Conservation (phyloP, 768 basidiomycete species). For the Pleurotus pulmonarius region DNA sequence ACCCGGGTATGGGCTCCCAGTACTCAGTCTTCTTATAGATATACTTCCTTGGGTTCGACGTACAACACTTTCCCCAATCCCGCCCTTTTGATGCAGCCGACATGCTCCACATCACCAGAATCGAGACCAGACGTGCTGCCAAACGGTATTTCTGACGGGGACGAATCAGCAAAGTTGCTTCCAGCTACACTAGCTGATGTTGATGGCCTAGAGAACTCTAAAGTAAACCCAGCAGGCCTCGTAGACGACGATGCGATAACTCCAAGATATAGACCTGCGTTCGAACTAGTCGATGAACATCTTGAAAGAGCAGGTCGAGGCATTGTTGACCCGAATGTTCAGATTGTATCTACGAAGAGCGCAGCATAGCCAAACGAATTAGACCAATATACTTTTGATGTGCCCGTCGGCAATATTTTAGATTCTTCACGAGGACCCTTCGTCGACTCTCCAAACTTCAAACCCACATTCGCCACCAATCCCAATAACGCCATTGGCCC, state of each 20-base stretch:
- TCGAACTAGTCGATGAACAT: conserved; percentile 70
- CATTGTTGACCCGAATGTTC: background rate
- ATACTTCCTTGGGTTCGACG: conserved; percentile 94
- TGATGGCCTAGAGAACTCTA: too few relatives aligned
- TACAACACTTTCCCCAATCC: conserved; percentile 95
- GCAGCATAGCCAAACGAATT: too few relatives aligned
- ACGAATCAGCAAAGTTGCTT: background rate
- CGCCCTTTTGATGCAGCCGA: conserved; percentile 48
- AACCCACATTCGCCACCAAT: conserved; percentile 65
- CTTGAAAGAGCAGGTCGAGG: conserved; percentile 71
- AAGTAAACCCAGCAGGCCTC: too few relatives aligned
- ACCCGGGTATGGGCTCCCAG: conserved; percentile 1
- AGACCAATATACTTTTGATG: too few relatives aligned
- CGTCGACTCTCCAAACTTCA: conserved; percentile 58
- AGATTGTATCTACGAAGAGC: background rate
- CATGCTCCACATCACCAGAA: conserved; percentile 9
- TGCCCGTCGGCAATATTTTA: too few relatives aligned
- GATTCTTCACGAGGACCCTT: conserved; percentile 14
- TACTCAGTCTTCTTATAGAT: conserved; percentile 44
- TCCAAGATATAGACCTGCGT: conserved; percentile 65
- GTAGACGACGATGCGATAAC: too few relatives aligned
- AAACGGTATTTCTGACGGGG: conserved; percentile 8
- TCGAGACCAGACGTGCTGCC: background rate
- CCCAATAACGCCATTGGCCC: conserved; percentile 60
- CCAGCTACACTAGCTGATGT: background rate